Base-by-base conservation (phyloP, 768 basidiomycete genomes). In the Boletus pseudo-olivaceus region DNA sequence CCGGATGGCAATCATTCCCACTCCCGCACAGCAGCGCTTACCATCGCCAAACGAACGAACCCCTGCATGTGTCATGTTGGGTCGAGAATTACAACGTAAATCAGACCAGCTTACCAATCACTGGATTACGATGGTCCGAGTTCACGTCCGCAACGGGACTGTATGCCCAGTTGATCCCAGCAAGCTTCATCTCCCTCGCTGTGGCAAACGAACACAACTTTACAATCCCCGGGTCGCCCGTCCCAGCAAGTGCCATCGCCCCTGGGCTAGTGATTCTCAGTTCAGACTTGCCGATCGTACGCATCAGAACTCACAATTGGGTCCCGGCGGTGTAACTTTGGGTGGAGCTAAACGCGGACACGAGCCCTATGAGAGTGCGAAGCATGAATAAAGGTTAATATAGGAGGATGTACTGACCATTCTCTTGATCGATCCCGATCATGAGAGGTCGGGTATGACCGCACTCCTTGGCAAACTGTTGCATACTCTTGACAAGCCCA, bases 341-440 rank as follows among this genome's bases (percentile, higher is more conserved):
- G 19, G 75, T 71, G 3, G 77, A 76, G 47, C 78, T 83, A 57
- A 87, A 87, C 4, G 84, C 85, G 1, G 86, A 86, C n/a, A 84
- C 83, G 5, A 87, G 74, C 40, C 86, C 86, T 87, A 38, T 8
- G 6, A 27, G 29, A 37, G 20, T 26, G 12, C 57, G 11, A 30
- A 23, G 34, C 7, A 45, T 20, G 29, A 10, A 23, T 9, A 47
- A 30, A 47, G 15, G 33, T 20, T 32, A 29, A 14, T 1, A 3
- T 49, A 7, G 12, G 5, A 30, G 7, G 15, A n/a, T 14, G 12
- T 4, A 47, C 57, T 5, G n/a, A 81, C 87, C 87, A 60, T 86
- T 86, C 63, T 89, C 87, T 65, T 88, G 87, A 71, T 88, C 86
- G 17, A 79, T 87, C 1, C 87, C 86, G 40, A 88, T 81, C 61